phyloP scores from a whole-genome alignment of 371 early-diverging fungal species.

The Phascolomyces articulosus region DNA sequence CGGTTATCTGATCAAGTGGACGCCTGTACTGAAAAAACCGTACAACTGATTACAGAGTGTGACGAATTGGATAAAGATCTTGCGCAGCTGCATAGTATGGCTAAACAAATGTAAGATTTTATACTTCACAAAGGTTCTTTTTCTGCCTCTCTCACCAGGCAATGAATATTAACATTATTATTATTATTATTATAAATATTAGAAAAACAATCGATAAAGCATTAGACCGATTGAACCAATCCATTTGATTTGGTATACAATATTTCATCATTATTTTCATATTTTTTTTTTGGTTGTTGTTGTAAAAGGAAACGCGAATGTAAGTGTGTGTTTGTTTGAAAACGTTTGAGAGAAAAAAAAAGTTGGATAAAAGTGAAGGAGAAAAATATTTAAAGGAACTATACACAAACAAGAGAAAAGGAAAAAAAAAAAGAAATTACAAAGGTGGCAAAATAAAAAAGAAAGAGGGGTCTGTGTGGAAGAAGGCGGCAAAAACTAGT shows the following conservation, averaged over 20 bases:
- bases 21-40: constrained; percentile 34
- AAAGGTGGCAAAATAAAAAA: not conserved
- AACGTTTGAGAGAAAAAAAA: constrained; percentile 1
- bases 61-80: constrained; percentile 56
- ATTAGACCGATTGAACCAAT: constrained; percentile 17
- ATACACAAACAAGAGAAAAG: constrained; percentile 4
- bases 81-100: constrained; percentile 30
- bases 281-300: no score
- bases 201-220: constrained; percentile 21
- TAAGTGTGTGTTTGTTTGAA: not conserved
- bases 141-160: not conserved
- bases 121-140: not conserved
- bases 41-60: constrained; percentile 44
- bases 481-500: not conserved
- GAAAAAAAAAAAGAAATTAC: constrained; percentile 5
- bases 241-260: constrained; percentile 4
- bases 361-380: not conserved
- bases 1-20: constrained; percentile 15
- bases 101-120: constrained; percentile 41
- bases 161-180: not conserved
- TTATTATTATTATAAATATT: no score
- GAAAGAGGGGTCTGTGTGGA: not conserved
- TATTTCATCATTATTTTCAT: not conserved
- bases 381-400: not conserved
- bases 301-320: no score